Percentiles rank a stretch among this genome's conserved stretches.
phyloP scores from a whole-genome alignment of 352 stramenopile genomes.

The Globisporangium sylvaticum region DNA sequence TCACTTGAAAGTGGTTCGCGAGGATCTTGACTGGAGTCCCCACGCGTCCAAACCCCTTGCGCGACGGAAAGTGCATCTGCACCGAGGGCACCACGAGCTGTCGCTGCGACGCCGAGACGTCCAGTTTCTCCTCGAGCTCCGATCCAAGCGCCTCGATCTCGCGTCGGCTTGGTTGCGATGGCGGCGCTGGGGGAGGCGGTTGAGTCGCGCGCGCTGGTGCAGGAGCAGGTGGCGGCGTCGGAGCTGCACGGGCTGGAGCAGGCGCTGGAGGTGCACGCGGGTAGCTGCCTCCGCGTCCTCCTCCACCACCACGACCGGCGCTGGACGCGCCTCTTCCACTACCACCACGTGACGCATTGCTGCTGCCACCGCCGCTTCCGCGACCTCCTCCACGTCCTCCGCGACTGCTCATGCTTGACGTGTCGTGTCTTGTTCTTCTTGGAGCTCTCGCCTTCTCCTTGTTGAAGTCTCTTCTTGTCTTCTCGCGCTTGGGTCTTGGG shows the following conservation, averaged over 20 bases:
- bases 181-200: background rate
- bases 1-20: constrained; percentile 69
- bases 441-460: background rate
- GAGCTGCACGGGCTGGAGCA: background rate
- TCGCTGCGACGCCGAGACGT: constrained; percentile 13
- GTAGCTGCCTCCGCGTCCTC: constrained; percentile 5
- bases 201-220: background rate
- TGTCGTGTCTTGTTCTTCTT: background rate
- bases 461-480: background rate
- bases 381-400: constrained; percentile 5
- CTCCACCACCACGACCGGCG: constrained; percentile 5
- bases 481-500: background rate
- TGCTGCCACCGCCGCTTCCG: background rate
- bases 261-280: background rate
- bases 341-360: constrained; percentile 6
- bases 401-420: constrained; percentile 10
- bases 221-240: background rate
- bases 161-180: background rate
- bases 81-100: constrained; percentile 34
- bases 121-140: constrained; percentile 41
- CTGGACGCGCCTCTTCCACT: constrained; percentile 16
- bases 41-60: constrained; percentile 50
- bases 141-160: constrained; percentile 13
- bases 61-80: constrained; percentile 40
- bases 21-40: constrained; percentile 38